A percentile compares a stretch with the other conserved stretches of the same genome.
These are phyloP conservation scores for Elsinoe arachidis DNA, from an alignment of 2,329 filamentous ascomycete species.

Conservation along the genomic window DNA sequence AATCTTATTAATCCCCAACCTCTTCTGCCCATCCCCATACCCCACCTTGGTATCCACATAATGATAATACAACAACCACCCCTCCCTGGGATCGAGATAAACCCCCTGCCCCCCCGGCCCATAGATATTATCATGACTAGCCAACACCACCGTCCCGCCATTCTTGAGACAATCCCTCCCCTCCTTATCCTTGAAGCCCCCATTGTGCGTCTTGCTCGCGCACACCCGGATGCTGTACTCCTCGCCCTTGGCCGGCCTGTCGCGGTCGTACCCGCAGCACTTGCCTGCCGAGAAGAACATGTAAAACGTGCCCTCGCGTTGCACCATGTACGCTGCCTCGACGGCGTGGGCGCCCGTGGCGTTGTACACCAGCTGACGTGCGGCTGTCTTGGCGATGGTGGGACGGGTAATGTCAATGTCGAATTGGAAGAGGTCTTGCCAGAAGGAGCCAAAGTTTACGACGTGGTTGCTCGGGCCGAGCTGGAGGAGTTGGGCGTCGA, in stretches of 20 bases:
- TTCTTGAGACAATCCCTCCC: slow-evolving; percentile 46
- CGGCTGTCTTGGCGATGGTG: slow-evolving; percentile 25
- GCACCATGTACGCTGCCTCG: slow-evolving; percentile 51
- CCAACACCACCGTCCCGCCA: slow-evolving; percentile 54
- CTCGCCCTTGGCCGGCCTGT: slow-evolving; percentile 44
- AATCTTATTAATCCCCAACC: slow-evolving; percentile 17
- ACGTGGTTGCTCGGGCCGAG: slow-evolving; percentile 36
- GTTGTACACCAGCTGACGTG: slow-evolving; percentile 47
- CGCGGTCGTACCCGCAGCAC: slow-evolving; percentile 53
- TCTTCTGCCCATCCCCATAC: slow-evolving; percentile 34
- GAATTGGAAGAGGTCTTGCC: slow-evolving; percentile 55
- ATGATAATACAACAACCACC: slow-evolving; percentile 55
- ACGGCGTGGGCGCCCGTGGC: slow-evolving; percentile 42
- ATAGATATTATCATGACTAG: slow-evolving; percentile 52
- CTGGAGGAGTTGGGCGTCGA: slow-evolving; percentile 44
- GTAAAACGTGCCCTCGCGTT: slow-evolving; percentile 52
- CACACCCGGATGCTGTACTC: slow-evolving; percentile 62
- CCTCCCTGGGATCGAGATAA: slow-evolving; percentile 40
- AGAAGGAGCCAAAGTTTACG: slow-evolving; percentile 61
- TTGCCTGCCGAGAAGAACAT: slow-evolving; percentile 54
- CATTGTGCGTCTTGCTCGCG: slow-evolving; percentile 43
- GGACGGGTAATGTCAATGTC: slow-evolving; percentile 33
- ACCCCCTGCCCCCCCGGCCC: slow-evolving; percentile 59
- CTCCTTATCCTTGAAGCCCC: slow-evolving; percentile 49
- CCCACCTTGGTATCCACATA: slow-evolving; percentile 50